phyloP scores from a whole-genome alignment of 805 yeast genomes.

The Kuraishia capsulata region DNA sequence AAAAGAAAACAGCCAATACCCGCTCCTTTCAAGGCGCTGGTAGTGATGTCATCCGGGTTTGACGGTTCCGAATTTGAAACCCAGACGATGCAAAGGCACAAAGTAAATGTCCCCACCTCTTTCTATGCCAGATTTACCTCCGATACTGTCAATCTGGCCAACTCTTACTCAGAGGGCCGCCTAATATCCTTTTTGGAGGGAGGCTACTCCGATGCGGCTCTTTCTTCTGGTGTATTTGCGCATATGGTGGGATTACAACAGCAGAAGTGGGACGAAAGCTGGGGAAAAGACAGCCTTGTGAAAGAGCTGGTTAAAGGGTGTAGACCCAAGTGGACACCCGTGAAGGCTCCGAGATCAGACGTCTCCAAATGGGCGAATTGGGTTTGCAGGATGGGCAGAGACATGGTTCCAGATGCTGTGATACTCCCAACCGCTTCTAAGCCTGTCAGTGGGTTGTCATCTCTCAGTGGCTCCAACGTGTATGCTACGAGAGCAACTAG shows the following conservation, averaged over 20 bases:
- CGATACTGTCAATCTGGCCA: conserved; percentile 64
- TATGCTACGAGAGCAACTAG: not conserved
- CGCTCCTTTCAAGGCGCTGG: conserved; percentile 40
- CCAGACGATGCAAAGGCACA: conserved; percentile 79
- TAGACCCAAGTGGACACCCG: conserved; percentile 54
- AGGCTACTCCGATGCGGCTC: conserved; percentile 78
- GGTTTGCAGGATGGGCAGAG: conserved; percentile 50
- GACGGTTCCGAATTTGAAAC: conserved; percentile 82
- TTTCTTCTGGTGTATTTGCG: conserved; percentile 70
- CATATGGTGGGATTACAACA: conserved; percentile 65
- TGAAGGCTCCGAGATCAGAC: conserved; percentile 37
- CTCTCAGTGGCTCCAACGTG: not conserved
- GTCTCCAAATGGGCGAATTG: conserved; percentile 57
- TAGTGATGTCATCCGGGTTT: conserved; percentile 79
- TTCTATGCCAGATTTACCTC: conserved; percentile 65
- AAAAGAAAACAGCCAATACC: conserved; percentile 28
- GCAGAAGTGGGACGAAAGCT: conserved; percentile 47
- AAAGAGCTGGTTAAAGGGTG: conserved; percentile 64
- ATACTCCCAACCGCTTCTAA: not conserved
- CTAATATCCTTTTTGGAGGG: conserved; percentile 71
- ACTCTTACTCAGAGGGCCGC: conserved; percentile 50
- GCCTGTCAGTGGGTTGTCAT: not conserved
- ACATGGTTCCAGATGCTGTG: conserved; percentile 39
- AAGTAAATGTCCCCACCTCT: conserved; percentile 72
- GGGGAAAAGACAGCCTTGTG: conserved; percentile 57